Base-by-base conservation (phyloP, 345 rosid species). In the Populus ilicifolia region DNA sequence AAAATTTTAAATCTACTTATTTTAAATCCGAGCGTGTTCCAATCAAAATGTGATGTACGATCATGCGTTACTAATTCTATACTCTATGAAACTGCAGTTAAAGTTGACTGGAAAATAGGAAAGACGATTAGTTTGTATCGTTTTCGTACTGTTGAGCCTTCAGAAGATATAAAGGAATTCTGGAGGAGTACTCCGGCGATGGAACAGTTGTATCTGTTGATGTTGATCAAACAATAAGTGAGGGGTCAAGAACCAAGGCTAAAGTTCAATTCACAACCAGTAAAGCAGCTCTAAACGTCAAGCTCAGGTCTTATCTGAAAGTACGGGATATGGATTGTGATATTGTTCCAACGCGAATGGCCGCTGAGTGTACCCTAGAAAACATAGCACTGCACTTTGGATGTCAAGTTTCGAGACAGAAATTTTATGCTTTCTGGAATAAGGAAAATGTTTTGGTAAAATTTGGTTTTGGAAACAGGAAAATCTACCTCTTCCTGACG, bases 371-470 rank as follows among this genome's bases (percentile, higher is more conserved):
- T 0, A 35, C 52, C 33, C 50, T 83, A 21, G 76, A 80, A 3
- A 27, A 74, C 39, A 39, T 75, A 17, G 75, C 72, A 20, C 25
- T 85, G 76, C 36, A 81, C 35, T 78, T 81, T 13, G 89, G 88
- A n/a, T 81, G 75, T 65, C 86, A 36, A 29, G 62, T 69, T 7
- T 77, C 86, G 0, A 68, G 56, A 33, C 33, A 52, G 14, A 85
- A 46, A 46, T 79, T 87, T 39, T 79, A 33, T 30, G 76, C 66
- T 25, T 77, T 87, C 5, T 87, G 88, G 89, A 78, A 17, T 6
- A 48, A 46, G 12, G 43, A 20, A 54, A 7, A 78, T 70, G 88
- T 80, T n/a, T 52, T 71, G 0, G 74, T 81, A 18, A 80, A 74
- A 6, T 81, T 75, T 50, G 85, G 85, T 5, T 38, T 21, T 11